Base-by-base conservation (phyloP, 2,329 filamentous ascomycete species). In the Ascochyta koolunga region DNA sequence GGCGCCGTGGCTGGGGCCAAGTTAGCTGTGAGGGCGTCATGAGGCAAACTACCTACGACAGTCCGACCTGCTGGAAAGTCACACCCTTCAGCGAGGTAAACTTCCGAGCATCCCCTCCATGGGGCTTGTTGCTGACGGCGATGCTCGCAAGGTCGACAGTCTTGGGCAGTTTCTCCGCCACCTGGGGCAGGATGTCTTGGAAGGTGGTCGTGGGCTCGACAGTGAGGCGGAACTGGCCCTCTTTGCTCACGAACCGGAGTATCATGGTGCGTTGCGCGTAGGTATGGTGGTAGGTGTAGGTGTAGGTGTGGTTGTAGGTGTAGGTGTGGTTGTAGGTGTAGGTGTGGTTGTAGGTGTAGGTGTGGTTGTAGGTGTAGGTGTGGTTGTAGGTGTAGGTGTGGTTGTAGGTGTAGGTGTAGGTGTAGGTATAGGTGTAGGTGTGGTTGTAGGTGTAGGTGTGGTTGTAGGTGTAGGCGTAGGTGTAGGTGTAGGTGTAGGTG, bases 211-310 rank as follows among this genome's bases (percentile, higher is more conserved):
- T 82, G 44, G 88, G 84, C 65, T 93, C 87, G 64, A 96, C 85
- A 45, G 83, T 90, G 68, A 98, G 81, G 65, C 95, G 89, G 76
- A 93, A 88, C 82, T 95, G 95, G 79, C 95, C 95, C 79, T 97
- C 92, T 61, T 90, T 91, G 73, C 92, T 92, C 68, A 93, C 88
- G 65, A 96, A 90, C 75, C 93, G 86, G 51, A 97, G 81, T 70
- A 96, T 83, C 86, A 96, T 96, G 56, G 42, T 54, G 29, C 9
- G 18, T 7, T 21, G 18, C 33, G 10, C 13, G 8, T 22, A 15
- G 19, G 11, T 22, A 13, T 29, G 11, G 27, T n/a, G n/a, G n/a
- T n/a, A n/a, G n/a, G n/a, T n/a, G n/a, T n/a, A n/a, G n/a, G n/a
- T 27, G 24, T 7, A 27, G 24, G n/a, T n/a, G n/a, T n/a, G n/a